A percentile compares a stretch with the other conserved stretches of the same genome.
phyloP scores from a whole-genome alignment of 106 monocot genomes.

The Platanthera guangdongensis region DNA sequence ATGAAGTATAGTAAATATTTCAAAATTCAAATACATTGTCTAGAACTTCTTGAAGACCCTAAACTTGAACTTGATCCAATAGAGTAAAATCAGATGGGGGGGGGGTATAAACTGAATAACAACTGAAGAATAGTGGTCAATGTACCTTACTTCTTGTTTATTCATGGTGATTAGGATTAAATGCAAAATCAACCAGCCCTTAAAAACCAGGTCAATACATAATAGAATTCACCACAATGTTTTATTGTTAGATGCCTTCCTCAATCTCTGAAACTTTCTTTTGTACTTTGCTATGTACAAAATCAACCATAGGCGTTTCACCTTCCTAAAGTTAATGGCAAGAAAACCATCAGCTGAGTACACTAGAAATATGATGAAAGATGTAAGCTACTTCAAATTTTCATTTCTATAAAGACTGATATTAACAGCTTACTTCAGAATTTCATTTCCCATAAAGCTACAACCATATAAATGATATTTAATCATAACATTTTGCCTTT shows the following conservation, averaged over 20 bases:
- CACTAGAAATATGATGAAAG: too few species aligned
- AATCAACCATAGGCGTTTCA: slow-evolving; percentile 35
- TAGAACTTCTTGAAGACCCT: background rate
- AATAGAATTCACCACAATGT: background rate
- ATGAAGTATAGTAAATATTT: background rate
- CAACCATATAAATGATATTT: too few species aligned
- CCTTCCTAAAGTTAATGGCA: slow-evolving; percentile 24
- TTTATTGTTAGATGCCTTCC: slow-evolving; percentile 24
- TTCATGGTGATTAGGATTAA: too few species aligned
- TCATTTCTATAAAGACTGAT: too few species aligned
- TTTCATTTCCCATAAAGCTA: too few species aligned
- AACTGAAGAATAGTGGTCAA: background rate
- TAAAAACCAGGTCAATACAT: background rate
- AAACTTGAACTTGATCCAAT: background rate
- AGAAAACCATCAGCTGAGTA: slow-evolving; percentile 11
- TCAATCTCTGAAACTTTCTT: slow-evolving; percentile 55
- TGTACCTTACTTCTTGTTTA: background rate
- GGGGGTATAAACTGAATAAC: background rate
- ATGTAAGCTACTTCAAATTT: too few species aligned
- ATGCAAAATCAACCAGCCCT: background rate
- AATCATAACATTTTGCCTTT: too few species aligned
- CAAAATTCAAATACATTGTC: background rate
- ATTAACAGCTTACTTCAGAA: too few species aligned
- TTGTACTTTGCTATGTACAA: slow-evolving; percentile 46
- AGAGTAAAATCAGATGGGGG: background rate